phyloP scores from a whole-genome alignment of 164 flowering plant species.

The Chimonanthus salicifolius region DNA sequence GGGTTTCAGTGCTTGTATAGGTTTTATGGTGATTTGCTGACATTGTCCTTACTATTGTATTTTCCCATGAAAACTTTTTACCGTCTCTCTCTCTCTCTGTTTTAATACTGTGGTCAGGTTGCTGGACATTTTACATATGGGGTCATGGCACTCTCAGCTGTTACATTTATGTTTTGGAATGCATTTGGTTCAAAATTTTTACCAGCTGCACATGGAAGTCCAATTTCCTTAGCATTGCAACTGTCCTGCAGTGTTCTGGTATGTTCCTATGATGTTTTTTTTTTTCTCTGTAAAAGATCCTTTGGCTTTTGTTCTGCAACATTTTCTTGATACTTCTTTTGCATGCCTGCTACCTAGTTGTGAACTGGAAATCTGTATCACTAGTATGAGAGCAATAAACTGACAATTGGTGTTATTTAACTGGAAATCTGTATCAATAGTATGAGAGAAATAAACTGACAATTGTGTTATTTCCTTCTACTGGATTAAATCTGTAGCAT shows the following conservation, averaged over 20 bases:
- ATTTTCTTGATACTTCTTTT: too few relatives aligned
- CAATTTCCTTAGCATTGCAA: constrained; percentile 89
- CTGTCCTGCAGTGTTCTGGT: constrained; percentile 99
- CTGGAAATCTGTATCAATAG: too few relatives aligned
- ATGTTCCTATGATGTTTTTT: constrained; percentile 10
- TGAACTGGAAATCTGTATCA: too few relatives aligned
- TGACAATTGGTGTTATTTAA: too few relatives aligned
- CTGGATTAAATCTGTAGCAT: too few relatives aligned
- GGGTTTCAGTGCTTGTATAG: background rate
- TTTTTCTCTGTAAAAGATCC: background rate
- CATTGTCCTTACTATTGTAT: background rate
- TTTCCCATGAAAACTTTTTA: background rate
- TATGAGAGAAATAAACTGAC: too few relatives aligned
- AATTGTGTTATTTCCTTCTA: too few relatives aligned
- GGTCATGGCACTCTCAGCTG: constrained; percentile 94
- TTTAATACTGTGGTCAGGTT: constrained; percentile 38
- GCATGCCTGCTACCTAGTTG: too few relatives aligned
- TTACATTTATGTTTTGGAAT: constrained; percentile 91
- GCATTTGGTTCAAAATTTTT: constrained; percentile 59
- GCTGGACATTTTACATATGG: constrained; percentile 95
- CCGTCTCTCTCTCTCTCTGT: background rate
- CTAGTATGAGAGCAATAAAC: too few relatives aligned
- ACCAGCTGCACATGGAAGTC: constrained; percentile 65
- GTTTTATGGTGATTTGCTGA: background rate
- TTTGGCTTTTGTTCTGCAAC: too few relatives aligned